A percentile compares a stretch with the other conserved stretches of the same genome.
These are phyloP conservation scores for Mixia osmundae DNA, from an alignment of 1,284 basidiomycete species.

Conservation along the genomic window DNA sequence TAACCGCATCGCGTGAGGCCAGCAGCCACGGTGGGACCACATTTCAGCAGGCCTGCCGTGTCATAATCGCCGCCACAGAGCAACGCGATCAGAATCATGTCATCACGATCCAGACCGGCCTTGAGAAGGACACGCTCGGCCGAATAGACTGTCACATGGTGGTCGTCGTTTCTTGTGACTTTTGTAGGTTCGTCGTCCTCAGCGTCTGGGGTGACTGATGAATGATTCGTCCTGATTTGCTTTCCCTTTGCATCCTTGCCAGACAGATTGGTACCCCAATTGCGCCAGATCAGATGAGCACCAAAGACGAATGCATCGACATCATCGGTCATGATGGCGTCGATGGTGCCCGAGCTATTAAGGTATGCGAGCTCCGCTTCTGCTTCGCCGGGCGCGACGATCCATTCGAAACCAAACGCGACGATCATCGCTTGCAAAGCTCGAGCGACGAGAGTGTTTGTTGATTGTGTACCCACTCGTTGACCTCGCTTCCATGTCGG, in stretches of 20 bases:
- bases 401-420: constrained; percentile 70
- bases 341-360: constrained; percentile 54
- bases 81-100: constrained; percentile 61
- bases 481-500: constrained; percentile 63
- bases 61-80: constrained; percentile 80
- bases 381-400: constrained; percentile 78
- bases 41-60: constrained; percentile 14
- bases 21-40: constrained; percentile 23
- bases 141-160: not conserved
- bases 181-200: not conserved
- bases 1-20: constrained; percentile 27
- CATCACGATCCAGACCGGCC: constrained; percentile 41
- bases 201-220: not conserved
- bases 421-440: constrained; percentile 60
- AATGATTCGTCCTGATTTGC: constrained; percentile 32
- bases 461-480: constrained; percentile 29
- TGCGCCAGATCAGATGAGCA: constrained; percentile 16
- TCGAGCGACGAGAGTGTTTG: constrained; percentile 21
- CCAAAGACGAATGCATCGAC: constrained; percentile 13
- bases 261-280: not conserved
- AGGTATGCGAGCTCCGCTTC: constrained; percentile 85
- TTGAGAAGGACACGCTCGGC: constrained; percentile 16
- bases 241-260: not conserved
- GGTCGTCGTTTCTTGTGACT: not conserved
- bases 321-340: constrained; percentile 47